Base-by-base conservation (phyloP, 2,329 filamentous ascomycete species). In the Juglanconis sp. region DNA sequence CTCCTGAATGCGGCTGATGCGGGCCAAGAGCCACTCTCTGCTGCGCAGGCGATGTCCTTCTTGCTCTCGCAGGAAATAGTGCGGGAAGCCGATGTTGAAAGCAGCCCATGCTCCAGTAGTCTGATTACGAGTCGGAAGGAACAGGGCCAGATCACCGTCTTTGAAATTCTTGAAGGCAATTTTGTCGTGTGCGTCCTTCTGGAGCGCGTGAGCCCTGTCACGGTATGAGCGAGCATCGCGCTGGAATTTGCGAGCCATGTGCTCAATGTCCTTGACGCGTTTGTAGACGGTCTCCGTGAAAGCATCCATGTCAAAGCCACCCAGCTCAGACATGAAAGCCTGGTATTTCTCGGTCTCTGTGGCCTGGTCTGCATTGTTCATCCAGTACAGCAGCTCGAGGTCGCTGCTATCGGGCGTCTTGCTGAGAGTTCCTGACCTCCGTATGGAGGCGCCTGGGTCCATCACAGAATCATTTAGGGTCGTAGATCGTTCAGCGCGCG, bases 81-180 rank as follows among this genome's bases (percentile, higher is more conserved):
- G 95, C 8, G 95, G 95, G 62, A 94, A 96, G 1, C 93, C 94
- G 36, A 99, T 91, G 69, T 99, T 99, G 82, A 99, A 99, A 0
- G 95, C 95, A 5, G 95, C 95, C 95, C 95, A 99, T 0, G 95
- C 94, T 15, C 94, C 90, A 4, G 92, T 95, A 42, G 90, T 91
- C 74, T 98, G 93, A 71, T 97, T 98, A 40, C 94, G 84, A 0
- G 95, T 99, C 0, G 95, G 95, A 46, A 99, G 77, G 77, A 99
- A 99, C 2, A 99, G 76, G 11, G 94, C 95, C 13, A 99, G 81
- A 70, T 99, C 95, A 7, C 95, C 94, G 73, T 97, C 93, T 71
- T 97, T 98, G 79, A 99, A 99, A 54, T 94, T 88, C 63, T 89
- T 89, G 72, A 95, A 97, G 2, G 95, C 93, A 70, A 99, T 97